Evolutionary conservation across 1,284 basidiomycete genomes (phyloP).

Genomic region (Schizophyllum amplum): DNA sequence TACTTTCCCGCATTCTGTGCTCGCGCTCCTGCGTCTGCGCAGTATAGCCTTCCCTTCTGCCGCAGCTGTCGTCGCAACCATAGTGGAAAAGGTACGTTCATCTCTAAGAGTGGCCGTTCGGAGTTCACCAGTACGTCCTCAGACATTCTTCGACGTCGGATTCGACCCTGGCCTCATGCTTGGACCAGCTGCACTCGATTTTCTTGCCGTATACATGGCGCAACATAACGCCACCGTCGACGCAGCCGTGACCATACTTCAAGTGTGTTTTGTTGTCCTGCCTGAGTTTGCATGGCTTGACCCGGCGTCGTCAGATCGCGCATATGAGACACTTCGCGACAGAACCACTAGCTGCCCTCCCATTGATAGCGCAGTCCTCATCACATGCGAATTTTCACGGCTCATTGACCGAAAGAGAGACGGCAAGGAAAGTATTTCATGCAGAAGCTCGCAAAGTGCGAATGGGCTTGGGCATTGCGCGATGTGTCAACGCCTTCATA

Average conservation of each 20-base stretch:
- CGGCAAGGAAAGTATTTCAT: slow-evolving; percentile 21
- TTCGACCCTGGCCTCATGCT: slow-evolving; percentile 55
- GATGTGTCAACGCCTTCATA: neutral
- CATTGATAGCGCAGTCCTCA: slow-evolving; percentile 21
- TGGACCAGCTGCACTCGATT: slow-evolving; percentile 48
- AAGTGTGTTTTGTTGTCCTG: slow-evolving; percentile 32
- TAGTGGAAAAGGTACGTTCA: slow-evolving; percentile 39
- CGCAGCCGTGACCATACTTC: slow-evolving; percentile 45
- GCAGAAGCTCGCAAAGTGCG: neutral
- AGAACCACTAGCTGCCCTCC: slow-evolving; percentile 45
- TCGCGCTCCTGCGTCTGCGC: slow-evolving; percentile 48
- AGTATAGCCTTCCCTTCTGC: slow-evolving; percentile 42
- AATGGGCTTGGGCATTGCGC: slow-evolving; percentile 2
- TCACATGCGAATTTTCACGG: slow-evolving; percentile 12
- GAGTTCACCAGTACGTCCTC: neutral
- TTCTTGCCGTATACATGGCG: slow-evolving; percentile 44
- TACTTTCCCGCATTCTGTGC: slow-evolving; percentile 47
- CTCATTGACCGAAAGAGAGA: slow-evolving; percentile 27
- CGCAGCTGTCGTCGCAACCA: slow-evolving; percentile 34
- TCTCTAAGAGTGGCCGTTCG: neutral
- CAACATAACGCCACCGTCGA: slow-evolving; percentile 51
- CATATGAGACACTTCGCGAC: slow-evolving; percentile 59
- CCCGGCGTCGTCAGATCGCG: slow-evolving; percentile 37
- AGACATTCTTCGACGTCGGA: slow-evolving; percentile 58
- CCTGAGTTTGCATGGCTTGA: too few species aligned